Evolutionary conservation across 169 alveolate species (phyloP).

Genomic region (Miamiensis avidus): DNA sequence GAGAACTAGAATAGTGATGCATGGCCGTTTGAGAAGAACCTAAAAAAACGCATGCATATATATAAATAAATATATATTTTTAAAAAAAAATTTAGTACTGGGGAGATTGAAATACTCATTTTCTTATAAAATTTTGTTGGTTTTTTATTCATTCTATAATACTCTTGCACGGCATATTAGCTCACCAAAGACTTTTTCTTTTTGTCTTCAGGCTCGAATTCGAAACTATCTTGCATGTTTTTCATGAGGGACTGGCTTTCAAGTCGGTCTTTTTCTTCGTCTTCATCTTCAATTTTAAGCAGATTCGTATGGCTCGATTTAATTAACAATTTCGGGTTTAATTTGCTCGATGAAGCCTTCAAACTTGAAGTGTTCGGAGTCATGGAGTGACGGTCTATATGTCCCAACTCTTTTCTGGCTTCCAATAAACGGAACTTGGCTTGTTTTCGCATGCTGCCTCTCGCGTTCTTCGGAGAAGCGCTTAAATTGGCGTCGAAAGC

Average conservation of each 20-base stretch:
- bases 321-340: not conserved
- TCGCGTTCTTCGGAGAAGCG: too few species aligned
- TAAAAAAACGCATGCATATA: not conserved
- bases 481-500: too few species aligned
- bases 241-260: not conserved
- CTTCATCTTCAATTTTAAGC: not conserved
- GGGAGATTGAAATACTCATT: not conserved
- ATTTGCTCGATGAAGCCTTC: not conserved
- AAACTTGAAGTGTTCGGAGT: not conserved
- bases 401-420: not conserved
- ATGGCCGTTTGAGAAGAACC: not conserved
- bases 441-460: too few species aligned
- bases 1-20: not conserved
- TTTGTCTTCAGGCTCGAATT: not conserved
- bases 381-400: not conserved
- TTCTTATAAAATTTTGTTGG: too few species aligned
- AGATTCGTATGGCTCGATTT: not conserved
- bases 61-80: too few species aligned
- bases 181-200: not conserved
- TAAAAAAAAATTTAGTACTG: not conserved
- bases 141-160: too few species aligned
- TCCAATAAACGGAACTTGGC: not conserved
- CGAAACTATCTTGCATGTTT: not conserved
- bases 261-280: not conserved
- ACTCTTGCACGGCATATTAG: not conserved